Base-by-base conservation (phyloP, 306 rosid species). In the Cicer chorassanicum region DNA sequence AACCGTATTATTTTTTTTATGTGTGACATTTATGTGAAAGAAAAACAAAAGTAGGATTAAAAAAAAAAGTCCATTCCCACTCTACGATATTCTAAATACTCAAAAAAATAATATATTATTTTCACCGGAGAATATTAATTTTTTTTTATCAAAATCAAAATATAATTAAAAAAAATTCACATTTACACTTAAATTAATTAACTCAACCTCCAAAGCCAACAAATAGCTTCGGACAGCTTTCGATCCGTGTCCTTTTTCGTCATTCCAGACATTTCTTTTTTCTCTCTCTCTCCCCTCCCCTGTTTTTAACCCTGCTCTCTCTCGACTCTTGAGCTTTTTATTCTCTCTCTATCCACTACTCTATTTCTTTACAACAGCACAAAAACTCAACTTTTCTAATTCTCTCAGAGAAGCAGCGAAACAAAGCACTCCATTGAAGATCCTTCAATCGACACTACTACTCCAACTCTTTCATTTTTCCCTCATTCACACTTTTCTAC, bases 191-290 rank as follows among this genome's bases (percentile, higher is more conserved):
- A 3, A 24, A 24, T 24, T 24, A 24, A 24, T 24, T 24, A 24
- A 24, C 34, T 24, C 34, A 3, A 24, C 68, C 76, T 7, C 79
- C 76, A 57, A 77, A 14, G 81, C 29, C 80, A 48, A 21, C 29
- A 11, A 24, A 39, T 51, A 8, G 54, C 67, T 16, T 55, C 15
- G 8, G 64, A 73, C 76, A 40, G 50, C 61, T 81, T 61, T 7
- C 54, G 65, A 65, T 40, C 51, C 38, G 36, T 70, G 87, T 43
- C 63, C 66, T 65, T 73, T 84, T 80, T 76, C 24, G 84, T 78
- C 83, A 76, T 80, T 83, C 68, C 57, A 19, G 1, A 0, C 6
- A 45, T 34, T 48, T 7, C 14, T 7, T 48, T 7, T 15, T 7
- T 19, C 38, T 36, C 45, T 48, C 24, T 46, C 73, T 71, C 77